phyloP scores from a whole-genome alignment of 768 basidiomycete species.

The Trametes cubensis region DNA sequence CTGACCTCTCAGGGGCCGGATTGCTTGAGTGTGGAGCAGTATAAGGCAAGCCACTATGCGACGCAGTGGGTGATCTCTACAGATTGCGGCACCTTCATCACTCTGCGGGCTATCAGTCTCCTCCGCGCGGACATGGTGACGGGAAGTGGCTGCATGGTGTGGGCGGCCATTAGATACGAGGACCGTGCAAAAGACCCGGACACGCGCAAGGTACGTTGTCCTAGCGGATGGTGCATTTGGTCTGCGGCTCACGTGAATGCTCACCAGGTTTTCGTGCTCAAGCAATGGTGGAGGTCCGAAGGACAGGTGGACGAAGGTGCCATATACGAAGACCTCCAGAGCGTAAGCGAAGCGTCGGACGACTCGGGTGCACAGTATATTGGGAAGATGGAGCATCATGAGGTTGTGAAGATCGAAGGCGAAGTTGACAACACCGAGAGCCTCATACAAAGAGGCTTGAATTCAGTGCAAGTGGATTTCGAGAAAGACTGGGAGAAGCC shows the following conservation, averaged over 20 bases:
- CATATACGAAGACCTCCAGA: neutral
- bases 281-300: neutral
- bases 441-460: neutral
- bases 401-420: neutral
- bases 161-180: neutral
- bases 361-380: neutral
- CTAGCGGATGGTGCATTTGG: neutral
- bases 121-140: neutral
- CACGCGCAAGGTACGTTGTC: neutral
- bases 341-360: neutral
- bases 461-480: neutral
- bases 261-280: neutral
- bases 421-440: neutral
- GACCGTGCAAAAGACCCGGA: neutral
- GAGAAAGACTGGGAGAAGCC: neutral
- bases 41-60: neutral
- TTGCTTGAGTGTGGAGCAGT: neutral
- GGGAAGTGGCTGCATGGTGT: neutral
- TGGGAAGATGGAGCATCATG: neutral
- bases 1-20: neutral
- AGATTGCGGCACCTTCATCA: neutral
- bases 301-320: neutral
- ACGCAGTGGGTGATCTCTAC: neutral
- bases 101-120: neutral
- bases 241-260: neutral